phyloP scores from a whole-genome alignment of 306 rosid species.

The Vicia sativa region DNA sequence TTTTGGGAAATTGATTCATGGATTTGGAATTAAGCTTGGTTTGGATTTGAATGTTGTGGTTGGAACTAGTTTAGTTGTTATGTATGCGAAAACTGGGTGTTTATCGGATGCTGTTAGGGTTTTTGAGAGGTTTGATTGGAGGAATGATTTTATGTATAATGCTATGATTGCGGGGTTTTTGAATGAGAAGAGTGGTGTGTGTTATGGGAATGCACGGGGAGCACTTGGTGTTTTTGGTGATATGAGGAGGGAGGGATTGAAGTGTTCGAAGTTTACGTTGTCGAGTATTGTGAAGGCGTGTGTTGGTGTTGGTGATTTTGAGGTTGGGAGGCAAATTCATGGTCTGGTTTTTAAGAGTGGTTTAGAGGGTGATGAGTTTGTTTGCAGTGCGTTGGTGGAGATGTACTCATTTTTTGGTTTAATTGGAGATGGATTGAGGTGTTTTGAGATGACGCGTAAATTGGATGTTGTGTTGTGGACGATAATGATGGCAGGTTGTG shows the following conservation, averaged over 20 bases:
- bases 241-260: constrained; percentile 55
- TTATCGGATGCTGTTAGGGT: constrained; percentile 47
- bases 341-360: constrained; percentile 53
- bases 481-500: constrained; percentile 54
- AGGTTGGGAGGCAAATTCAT: constrained; percentile 56
- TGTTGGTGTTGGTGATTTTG: constrained; percentile 44
- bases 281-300: constrained; percentile 58
- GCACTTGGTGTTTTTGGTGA: constrained; percentile 50
- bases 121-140: constrained; percentile 38
- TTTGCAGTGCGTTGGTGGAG: constrained; percentile 57
- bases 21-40: constrained; percentile 46
- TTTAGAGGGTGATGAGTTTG: constrained; percentile 56
- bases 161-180: constrained; percentile 62
- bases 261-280: constrained; percentile 60
- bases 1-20: constrained; percentile 53
- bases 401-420: constrained; percentile 51
- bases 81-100: constrained; percentile 59
- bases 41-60: constrained; percentile 53
- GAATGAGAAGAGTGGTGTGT: constrained; percentile 32
- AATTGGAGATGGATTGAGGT: constrained; percentile 48
- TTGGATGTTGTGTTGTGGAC: constrained; percentile 58
- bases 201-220: constrained; percentile 35
- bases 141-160: constrained; percentile 52
- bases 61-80: constrained; percentile 60
- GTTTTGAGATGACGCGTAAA: constrained; percentile 50